A percentile compares a stretch with the other conserved stretches of the same genome.
Conservation (phyloP, 2,329 filamentous ascomycete genomes). For the Grosmannia clavigera region DNA sequence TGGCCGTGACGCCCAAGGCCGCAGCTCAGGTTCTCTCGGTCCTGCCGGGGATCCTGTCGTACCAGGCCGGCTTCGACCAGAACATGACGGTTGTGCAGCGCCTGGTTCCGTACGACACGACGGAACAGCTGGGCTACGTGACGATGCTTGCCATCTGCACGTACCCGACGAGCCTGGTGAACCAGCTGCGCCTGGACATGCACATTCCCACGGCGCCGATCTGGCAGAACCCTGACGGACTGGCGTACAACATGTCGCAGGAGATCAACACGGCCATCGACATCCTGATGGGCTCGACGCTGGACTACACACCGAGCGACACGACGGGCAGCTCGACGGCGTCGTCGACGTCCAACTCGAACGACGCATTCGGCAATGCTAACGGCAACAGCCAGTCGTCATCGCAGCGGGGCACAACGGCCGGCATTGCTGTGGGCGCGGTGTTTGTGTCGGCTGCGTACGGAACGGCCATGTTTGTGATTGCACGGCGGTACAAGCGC, state of each 20-base stretch:
- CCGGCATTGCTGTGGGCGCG: conserved; percentile 63
- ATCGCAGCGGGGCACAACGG: conserved; percentile 49
- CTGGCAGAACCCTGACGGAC: conserved; percentile 55
- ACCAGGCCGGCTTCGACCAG: conserved; percentile 43
- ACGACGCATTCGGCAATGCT: conserved; percentile 23
- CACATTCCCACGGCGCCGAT: conserved; percentile 58
- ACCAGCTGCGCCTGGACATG: conserved; percentile 55
- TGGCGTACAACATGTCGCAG: conserved; percentile 60
- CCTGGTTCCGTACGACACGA: conserved; percentile 67
- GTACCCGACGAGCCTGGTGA: conserved; percentile 59
- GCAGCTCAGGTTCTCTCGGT: conserved; percentile 76
- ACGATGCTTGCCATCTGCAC: conserved; percentile 61
- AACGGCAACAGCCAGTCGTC: conserved; percentile 37
- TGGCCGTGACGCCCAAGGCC: conserved; percentile 57
- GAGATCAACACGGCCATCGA: conserved; percentile 80
- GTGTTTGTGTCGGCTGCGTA: conserved; percentile 74
- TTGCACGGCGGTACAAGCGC: conserved; percentile 82
- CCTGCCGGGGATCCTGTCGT: conserved; percentile 58
- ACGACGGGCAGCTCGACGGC: conserved; percentile 24
- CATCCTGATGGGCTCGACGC: conserved; percentile 35
- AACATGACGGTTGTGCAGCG: conserved; percentile 52
- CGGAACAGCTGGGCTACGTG: conserved; percentile 56
- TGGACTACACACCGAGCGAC: conserved; percentile 26
- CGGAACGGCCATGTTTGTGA: conserved; percentile 86
- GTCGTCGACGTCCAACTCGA: conserved; percentile 16